Evolutionary conservation across 2,329 filamentous ascomycete genomes (phyloP).

Genomic region (Camillea tinctor): DNA sequence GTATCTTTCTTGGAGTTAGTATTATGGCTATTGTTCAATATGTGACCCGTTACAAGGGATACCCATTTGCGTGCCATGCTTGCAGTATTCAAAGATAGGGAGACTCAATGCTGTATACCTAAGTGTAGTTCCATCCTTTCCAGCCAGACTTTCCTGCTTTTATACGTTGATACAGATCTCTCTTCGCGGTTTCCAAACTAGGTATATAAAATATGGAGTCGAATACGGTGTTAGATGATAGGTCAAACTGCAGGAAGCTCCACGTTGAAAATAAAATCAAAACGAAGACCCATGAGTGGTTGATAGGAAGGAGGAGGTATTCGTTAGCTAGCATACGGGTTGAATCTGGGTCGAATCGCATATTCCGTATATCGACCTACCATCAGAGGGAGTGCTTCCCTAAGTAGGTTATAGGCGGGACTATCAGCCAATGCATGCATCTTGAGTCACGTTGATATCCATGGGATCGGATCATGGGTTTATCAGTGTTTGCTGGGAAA

Average conservation of each 20-base stretch:
- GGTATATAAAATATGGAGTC: background rate
- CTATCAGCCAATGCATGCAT: background rate
- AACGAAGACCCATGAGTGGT: constrained; percentile 19
- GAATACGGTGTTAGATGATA: constrained; percentile 6
- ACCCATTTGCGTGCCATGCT: constrained; percentile 30
- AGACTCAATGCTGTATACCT: constrained; percentile 24
- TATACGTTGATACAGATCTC: constrained; percentile 17
- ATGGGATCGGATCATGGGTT: background rate
- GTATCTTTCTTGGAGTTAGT: constrained; percentile 17
- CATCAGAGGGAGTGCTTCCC: constrained; percentile 6
- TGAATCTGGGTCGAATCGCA: constrained; percentile 19
- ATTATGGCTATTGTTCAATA: constrained; percentile 10
- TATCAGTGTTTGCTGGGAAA: constrained; percentile 1
- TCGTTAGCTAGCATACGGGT: constrained; percentile 11
- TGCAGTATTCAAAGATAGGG: constrained; percentile 15
- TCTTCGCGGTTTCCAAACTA: constrained; percentile 1
- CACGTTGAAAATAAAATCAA: constrained; percentile 21
- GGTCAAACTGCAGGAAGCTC: constrained; percentile 25
- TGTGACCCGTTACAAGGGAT: constrained; percentile 14
- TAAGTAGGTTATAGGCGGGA: background rate
- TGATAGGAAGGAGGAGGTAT: constrained; percentile 3
- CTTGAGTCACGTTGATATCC: background rate
- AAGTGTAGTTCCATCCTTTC: constrained; percentile 21
- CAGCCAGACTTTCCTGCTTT: constrained; percentile 10
- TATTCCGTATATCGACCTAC: constrained; percentile 25